phyloP scores from a whole-genome alignment of 495 filamentous ascomycete species.

The Wilcoxina mikolae region DNA sequence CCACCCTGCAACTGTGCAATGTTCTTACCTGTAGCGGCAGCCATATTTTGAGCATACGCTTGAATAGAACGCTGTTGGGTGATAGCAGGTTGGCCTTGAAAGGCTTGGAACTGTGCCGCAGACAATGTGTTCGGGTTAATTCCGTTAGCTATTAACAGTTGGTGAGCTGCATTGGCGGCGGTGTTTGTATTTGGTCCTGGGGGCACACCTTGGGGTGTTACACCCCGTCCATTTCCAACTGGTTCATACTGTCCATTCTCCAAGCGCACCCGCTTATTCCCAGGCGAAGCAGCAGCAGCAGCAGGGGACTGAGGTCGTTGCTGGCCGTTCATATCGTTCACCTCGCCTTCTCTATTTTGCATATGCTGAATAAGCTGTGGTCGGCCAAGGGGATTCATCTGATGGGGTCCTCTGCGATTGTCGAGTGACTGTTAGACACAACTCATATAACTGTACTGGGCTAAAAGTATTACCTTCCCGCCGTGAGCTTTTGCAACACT shows the following conservation, averaged over 20 bases:
- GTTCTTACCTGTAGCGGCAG: constrained; percentile 30
- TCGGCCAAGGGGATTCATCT: constrained; percentile 54
- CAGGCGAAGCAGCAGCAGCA: constrained; percentile 66
- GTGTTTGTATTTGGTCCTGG: constrained; percentile 11
- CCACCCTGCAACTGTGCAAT: constrained; percentile 21
- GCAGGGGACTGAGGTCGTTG: constrained; percentile 65
- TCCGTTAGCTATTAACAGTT: constrained; percentile 60
- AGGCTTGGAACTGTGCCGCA: constrained; percentile 61
- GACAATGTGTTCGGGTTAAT: constrained; percentile 60
- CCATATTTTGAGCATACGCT: constrained; percentile 70
- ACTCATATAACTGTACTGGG: background rate
- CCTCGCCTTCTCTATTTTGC: constrained; percentile 71
- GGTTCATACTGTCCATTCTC: constrained; percentile 57
- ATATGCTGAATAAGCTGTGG: constrained; percentile 54
- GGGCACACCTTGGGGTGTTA: constrained; percentile 33
- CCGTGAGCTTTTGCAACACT: constrained; percentile 2
- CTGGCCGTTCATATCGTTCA: constrained; percentile 62
- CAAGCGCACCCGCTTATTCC: constrained; percentile 72
- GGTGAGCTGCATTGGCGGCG: constrained; percentile 37
- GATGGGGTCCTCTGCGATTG: constrained; percentile 40
- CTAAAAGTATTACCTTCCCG: background rate
- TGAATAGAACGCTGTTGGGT: constrained; percentile 68
- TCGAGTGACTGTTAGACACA: constrained; percentile 15
- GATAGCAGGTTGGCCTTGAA: constrained; percentile 44
- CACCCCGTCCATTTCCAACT: constrained; percentile 68